phyloP scores from a whole-genome alignment of 1,284 basidiomycete genomes.

The Ceratobasidium sp. region DNA sequence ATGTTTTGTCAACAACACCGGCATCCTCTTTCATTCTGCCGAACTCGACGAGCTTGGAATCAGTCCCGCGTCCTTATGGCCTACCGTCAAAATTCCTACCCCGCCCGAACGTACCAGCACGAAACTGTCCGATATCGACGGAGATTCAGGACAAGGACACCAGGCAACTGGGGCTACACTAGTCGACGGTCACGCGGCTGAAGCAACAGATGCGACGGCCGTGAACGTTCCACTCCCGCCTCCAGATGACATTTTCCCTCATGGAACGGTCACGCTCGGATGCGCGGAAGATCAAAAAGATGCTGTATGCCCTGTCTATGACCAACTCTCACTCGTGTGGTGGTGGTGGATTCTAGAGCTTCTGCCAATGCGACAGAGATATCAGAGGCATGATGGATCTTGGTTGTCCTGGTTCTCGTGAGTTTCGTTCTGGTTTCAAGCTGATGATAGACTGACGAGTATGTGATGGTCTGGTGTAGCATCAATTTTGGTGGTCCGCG shows the following conservation, averaged over 20 bases:
- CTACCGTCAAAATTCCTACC: constrained; percentile 25
- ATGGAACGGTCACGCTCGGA: background rate
- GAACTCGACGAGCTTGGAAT: constrained; percentile 49
- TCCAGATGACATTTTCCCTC: constrained; percentile 24
- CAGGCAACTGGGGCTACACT: background rate
- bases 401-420: constrained; percentile 40
- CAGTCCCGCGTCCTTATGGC: constrained; percentile 47
- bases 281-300: constrained; percentile 27
- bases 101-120: background rate
- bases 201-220: constrained; percentile 23
- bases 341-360: constrained; percentile 49
- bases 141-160: background rate
- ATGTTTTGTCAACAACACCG: constrained; percentile 52
- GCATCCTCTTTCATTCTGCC: constrained; percentile 52
- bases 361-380: constrained; percentile 44
- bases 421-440: background rate
- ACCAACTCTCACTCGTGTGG: constrained; percentile 44
- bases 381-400: constrained; percentile 25
- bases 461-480: background rate
- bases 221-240: background rate
- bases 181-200: background rate
- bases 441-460: background rate
- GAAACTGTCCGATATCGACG: constrained; percentile 5
- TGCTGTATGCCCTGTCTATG: constrained; percentile 12
- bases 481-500: constrained; percentile 29